These are phyloP conservation scores for Millerozyma acaciae DNA, from an alignment of 805 yeast species.

Conservation along the genomic window DNA sequence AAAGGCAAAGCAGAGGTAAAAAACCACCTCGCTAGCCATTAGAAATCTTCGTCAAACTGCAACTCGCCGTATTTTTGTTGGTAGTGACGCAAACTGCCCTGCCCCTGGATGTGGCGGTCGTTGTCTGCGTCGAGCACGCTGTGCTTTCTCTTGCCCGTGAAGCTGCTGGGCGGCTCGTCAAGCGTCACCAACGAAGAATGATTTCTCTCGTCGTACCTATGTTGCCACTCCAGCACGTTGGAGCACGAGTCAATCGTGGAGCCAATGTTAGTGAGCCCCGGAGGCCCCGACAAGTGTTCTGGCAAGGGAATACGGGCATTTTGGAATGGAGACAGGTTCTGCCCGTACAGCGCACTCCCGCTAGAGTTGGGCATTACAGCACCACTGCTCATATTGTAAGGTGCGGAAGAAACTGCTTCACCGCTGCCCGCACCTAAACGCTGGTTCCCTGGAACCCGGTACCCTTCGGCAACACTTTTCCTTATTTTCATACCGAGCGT, in stretches of 20 bases:
- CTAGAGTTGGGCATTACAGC: not conserved
- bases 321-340: conserved; percentile 11
- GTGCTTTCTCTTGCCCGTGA: conserved; percentile 21
- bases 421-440: conserved; percentile 1
- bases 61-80: conserved; percentile 42
- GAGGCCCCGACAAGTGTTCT: conserved; percentile 37
- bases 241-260: conserved; percentile 43
- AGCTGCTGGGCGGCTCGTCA: conserved; percentile 1
- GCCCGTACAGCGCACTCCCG: not conserved
- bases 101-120: not conserved
- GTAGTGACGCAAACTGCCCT: conserved; percentile 9
- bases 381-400: not conserved
- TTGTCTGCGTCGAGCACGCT: conserved; percentile 18
- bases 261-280: conserved; percentile 38
- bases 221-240: conserved; percentile 42
- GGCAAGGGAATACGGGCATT: conserved; percentile 41
- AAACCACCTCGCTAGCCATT: conserved; percentile 4
- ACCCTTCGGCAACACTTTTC: conserved; percentile 63
- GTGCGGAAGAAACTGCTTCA: too few species aligned
- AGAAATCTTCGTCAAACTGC: conserved; percentile 48
- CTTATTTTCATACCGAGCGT: conserved; percentile 71
- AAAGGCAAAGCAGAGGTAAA: not conserved
- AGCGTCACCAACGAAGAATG: conserved; percentile 4
- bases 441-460: conserved; percentile 20
- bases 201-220: conserved; percentile 2